Evolutionary conservation across 1,284 basidiomycete species (phyloP), one percentile per base, ranked within the genome.

Genomic region (Boletus mariae): DNA sequence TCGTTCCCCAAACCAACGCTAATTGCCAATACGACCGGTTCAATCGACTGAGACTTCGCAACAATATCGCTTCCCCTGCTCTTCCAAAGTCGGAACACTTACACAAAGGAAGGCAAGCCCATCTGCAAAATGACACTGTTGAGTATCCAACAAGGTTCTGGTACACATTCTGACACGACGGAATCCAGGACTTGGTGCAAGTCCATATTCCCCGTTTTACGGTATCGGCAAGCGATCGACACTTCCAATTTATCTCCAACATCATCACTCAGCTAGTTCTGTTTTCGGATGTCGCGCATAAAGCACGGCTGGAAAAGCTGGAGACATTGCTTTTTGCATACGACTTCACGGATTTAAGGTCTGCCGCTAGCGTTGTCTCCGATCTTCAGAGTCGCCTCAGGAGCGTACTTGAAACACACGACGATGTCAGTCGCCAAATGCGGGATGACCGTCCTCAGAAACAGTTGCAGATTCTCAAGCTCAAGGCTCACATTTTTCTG

Each of bases 21-120:
- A 85, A 80, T 2, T 80, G 97, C 59, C 85, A 88, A 51, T 92
- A 95, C 67, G 96, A 99, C 77, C 94, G 92, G 69, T 98, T 98
- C 77, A 98, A 99, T 69, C 84, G 89, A 45, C 79, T 96, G 11
- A 85, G 94, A 28, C 74, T 97, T 47, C 84, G 89, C 41, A 92
- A 87, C 63, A 85, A 83, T 55, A 73, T 83, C 6, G 82, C 82
- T 38, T 78, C 82, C 49, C 71, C 77, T 56, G 56, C 72, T 56
- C 69, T 69, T 58, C 45, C 70, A 8, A 68, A 58, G 35, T 65
- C 70, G 34, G 61, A 71, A 35, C 66, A 75, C 45, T 59, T 64
- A n/a, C 59, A 61, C 49, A 71, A 67, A 48, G 71, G 74, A 40
- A 70, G 70, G 20, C 77, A 80, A 51, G 80, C 83, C 35, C 92